These are phyloP conservation scores for Nicotiana tomentosiformis DNA, from an alignment of 257 asterid species.

Conservation along the genomic window DNA sequence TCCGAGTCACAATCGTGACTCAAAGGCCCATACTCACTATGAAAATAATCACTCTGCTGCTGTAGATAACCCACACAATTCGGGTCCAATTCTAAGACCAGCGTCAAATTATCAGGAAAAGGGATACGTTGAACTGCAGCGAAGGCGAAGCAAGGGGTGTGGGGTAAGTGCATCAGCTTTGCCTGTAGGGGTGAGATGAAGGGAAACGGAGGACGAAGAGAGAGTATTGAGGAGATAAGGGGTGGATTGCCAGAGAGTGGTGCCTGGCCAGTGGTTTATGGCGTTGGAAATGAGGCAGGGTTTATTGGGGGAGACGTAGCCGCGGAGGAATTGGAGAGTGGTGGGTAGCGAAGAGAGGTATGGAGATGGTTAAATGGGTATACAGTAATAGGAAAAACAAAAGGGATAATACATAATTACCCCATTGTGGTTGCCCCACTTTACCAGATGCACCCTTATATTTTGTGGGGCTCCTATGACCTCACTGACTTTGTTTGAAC, in stretches of 20 bases:
- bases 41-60: slow-evolving; percentile 87
- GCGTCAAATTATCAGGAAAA: slow-evolving; percentile 47
- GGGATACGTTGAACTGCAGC: slow-evolving; percentile 54
- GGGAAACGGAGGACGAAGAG: slow-evolving; percentile 58
- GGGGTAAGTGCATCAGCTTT: slow-evolving; percentile 66
- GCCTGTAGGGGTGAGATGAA: slow-evolving; percentile 90
- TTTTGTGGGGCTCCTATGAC: no score
- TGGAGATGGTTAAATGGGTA: no score
- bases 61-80: slow-evolving; percentile 60
- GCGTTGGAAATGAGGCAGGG: slow-evolving; percentile 76
- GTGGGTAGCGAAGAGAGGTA: slow-evolving; percentile 56
- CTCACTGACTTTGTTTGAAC: no score
- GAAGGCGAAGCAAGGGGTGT: slow-evolving; percentile 71
- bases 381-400: no score
- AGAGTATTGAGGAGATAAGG: slow-evolving; percentile 57
- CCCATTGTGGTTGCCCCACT: no score
- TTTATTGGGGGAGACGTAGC: slow-evolving; percentile 55
- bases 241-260: slow-evolving; percentile 57
- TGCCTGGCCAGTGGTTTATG: slow-evolving; percentile 75
- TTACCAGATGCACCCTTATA: no score
- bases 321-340: slow-evolving; percentile 74
- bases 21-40: slow-evolving; percentile 59
- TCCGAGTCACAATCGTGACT: slow-evolving; percentile 54
- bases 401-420: no score
- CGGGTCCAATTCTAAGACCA: slow-evolving; percentile 33